Evolutionary conservation across 257 asterid genomes (phyloP).

Genomic region (Nicotiana knightiana): DNA sequence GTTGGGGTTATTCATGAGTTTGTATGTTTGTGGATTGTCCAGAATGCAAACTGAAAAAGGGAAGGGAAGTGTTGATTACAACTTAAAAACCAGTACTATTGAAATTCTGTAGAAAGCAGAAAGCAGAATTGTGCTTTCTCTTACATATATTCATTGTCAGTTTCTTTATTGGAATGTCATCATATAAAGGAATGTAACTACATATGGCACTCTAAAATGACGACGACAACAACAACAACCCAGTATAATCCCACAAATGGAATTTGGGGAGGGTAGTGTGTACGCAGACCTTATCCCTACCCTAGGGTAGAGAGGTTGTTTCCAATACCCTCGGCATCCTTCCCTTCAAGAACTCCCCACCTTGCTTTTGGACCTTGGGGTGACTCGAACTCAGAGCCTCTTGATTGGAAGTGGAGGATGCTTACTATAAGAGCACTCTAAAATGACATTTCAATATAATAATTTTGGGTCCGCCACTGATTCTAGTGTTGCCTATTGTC

Average conservation of each 20-base stretch:
- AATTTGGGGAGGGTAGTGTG: too few relatives aligned
- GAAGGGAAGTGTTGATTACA: neutral
- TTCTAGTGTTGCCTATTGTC: neutral
- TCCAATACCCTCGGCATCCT: too few relatives aligned
- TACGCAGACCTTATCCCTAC: too few relatives aligned
- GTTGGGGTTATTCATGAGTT: neutral
- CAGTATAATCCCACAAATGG: too few relatives aligned
- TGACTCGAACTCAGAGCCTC: too few relatives aligned
- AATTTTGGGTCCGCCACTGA: neutral
- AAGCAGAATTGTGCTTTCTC: conserved; percentile 3
- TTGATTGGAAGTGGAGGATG: too few relatives aligned
- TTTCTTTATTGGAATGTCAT: conserved; percentile 5
- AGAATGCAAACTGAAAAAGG: neutral
- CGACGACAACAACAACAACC: too few relatives aligned
- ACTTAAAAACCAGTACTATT: neutral
- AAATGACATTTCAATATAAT: neutral
- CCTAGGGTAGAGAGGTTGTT: too few relatives aligned
- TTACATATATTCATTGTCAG: conserved; percentile 5
- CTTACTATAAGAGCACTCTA: neutral
- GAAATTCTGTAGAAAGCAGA: neutral
- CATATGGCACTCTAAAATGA: neutral
- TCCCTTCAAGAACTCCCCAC: too few relatives aligned
- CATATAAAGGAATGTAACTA: conserved; percentile 1
- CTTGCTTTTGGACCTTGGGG: too few relatives aligned
- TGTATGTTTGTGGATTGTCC: conserved; percentile 1